Conservation (phyloP, 1,139 yeast genomes). For the Hansenula anomala region DNA sequence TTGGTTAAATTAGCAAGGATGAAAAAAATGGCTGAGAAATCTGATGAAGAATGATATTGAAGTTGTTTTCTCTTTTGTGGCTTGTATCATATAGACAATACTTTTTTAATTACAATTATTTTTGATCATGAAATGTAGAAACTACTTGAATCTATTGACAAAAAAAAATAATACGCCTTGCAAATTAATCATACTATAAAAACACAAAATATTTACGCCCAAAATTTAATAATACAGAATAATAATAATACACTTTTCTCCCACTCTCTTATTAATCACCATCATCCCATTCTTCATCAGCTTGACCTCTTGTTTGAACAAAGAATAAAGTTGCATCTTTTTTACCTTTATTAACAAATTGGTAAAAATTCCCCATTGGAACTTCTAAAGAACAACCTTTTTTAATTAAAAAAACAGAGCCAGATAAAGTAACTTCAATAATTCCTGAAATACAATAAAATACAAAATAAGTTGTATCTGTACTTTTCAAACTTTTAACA, state of each 20-base stretch:
- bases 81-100: too few species aligned
- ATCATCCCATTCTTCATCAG: constrained; percentile 19
- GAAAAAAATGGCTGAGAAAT: constrained; percentile 58
- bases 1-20: constrained; percentile 81
- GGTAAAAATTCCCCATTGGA: constrained; percentile 72
- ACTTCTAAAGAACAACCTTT: constrained; percentile 79
- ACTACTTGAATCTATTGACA: too few species aligned
- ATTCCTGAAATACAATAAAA: constrained; percentile 73
- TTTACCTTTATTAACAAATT: constrained; percentile 55
- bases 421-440: constrained; percentile 62
- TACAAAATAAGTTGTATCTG: constrained; percentile 65
- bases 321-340: constrained; percentile 63
- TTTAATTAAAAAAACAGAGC: constrained; percentile 54
- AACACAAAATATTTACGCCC: too few species aligned
- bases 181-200: too few species aligned
- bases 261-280: too few species aligned
- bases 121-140: too few species aligned
- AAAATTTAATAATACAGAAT: too few species aligned
- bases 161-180: too few species aligned
- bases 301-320: constrained; percentile 54
- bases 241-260: too few species aligned
- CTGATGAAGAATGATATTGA: constrained; percentile 29
- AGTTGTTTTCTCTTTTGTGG: too few species aligned
- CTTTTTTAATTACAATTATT: too few species aligned
- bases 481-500: constrained; percentile 55